Evolutionary conservation across 2,329 filamentous ascomycete genomes (phyloP).

Genomic region (Colletotrichum scovillei): DNA sequence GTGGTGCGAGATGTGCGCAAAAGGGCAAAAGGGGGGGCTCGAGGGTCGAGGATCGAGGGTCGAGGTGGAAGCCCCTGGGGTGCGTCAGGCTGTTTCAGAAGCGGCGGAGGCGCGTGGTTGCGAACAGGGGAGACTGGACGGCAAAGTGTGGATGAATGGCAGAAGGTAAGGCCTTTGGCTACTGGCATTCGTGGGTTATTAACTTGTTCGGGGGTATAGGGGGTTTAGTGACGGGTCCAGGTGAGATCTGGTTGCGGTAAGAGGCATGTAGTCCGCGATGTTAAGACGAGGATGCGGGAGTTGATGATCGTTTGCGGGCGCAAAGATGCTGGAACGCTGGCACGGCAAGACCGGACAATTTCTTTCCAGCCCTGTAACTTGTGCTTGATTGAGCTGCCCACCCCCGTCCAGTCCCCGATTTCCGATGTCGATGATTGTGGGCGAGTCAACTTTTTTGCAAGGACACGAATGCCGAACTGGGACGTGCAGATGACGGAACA

Average conservation of each 20-base stretch:
- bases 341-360: constrained; percentile 2
- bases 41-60: constrained; percentile 39
- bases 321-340: not conserved
- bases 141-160: constrained; percentile 8
- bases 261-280: constrained; percentile 19
- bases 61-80: constrained; percentile 40
- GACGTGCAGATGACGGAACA: constrained; percentile 6
- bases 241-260: constrained; percentile 22
- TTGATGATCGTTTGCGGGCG: constrained; percentile 27
- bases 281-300: constrained; percentile 28
- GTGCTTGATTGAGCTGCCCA: not conserved
- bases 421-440: not conserved
- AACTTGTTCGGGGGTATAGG: too few species aligned
- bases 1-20: constrained; percentile 30
- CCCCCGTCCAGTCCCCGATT: not conserved
- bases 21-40: constrained; percentile 37
- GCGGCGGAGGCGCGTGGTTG: constrained; percentile 24
- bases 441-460: not conserved
- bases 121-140: constrained; percentile 26
- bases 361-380: not conserved
- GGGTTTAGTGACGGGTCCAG: not conserved
- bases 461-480: not conserved
- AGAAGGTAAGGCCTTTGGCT: not conserved
- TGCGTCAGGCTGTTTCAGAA: constrained; percentile 55
- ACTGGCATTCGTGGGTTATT: too few species aligned